These are phyloP conservation scores for Globisporangium uncinulatum DNA, from an alignment of 352 stramenopile genomes.

Conservation along the genomic window DNA sequence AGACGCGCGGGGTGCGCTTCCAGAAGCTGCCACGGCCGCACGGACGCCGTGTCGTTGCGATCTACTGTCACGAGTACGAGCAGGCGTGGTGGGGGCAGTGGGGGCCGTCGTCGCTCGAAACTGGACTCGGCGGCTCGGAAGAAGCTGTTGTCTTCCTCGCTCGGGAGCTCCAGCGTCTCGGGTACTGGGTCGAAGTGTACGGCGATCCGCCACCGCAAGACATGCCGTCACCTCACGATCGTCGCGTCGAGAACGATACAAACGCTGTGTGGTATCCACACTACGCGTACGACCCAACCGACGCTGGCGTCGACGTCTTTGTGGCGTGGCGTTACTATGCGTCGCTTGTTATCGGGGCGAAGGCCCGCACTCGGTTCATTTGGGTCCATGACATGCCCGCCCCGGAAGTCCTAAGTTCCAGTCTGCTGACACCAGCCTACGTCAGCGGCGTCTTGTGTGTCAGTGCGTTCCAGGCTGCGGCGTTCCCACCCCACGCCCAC, in stretches of 20 bases:
- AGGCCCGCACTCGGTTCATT: conserved; percentile 38
- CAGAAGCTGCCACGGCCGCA: conserved; percentile 23
- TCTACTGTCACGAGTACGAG: conserved; percentile 92
- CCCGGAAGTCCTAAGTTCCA: conserved; percentile 26
- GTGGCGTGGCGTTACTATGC: conserved; percentile 89
- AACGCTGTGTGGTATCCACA: conserved; percentile 73
- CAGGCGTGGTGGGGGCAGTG: conserved; percentile 88
- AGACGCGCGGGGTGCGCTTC: conserved; percentile 19
- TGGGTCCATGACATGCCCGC: conserved; percentile 83
- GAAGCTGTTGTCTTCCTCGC: conserved; percentile 89
- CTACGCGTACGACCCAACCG: conserved; percentile 55
- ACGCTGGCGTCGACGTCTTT: conserved; percentile 75
- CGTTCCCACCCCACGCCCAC: conserved; percentile 36
- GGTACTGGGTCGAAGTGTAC: conserved; percentile 88
- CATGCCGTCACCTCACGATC: conserved; percentile 13
- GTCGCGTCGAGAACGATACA: conserved; percentile 6
- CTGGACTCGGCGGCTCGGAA: conserved; percentile 85
- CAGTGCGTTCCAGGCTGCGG: conserved; percentile 68
- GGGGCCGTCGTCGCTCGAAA: conserved; percentile 68
- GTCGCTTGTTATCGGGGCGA: conserved; percentile 49
- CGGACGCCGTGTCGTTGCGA: conserved; percentile 38
- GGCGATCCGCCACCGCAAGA: conserved; percentile 53
- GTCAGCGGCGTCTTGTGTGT: conserved; percentile 77
- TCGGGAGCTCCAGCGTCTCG: conserved; percentile 62
- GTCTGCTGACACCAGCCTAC: conserved; percentile 25